Conservation (phyloP, 192 early-diverging fungal species). For the Helicostylum pulchrum region DNA sequence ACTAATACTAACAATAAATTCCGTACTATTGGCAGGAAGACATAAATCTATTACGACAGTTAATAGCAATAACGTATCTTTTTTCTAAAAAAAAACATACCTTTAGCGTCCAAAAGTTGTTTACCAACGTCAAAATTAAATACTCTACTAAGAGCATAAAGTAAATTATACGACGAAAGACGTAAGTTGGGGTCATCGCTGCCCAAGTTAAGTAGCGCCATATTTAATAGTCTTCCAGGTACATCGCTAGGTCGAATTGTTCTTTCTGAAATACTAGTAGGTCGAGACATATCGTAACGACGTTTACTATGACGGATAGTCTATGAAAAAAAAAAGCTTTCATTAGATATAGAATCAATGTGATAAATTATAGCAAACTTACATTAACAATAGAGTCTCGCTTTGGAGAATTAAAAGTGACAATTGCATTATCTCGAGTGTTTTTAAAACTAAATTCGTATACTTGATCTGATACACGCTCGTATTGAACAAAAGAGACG, state of each 20-base stretch:
- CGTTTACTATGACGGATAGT: constrained; percentile 66
- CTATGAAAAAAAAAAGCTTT: constrained; percentile 27
- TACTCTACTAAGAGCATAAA: constrained; percentile 69
- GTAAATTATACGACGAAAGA: constrained; percentile 81
- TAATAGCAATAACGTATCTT: background rate
- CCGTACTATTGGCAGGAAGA: constrained; percentile 80
- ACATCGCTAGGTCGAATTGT: constrained; percentile 80
- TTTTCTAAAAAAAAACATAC: constrained; percentile 15
- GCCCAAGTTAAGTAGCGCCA: constrained; percentile 85
- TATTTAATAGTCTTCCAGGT: constrained; percentile 86
- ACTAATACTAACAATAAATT: constrained; percentile 78
- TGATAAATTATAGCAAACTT: constrained; percentile 18
- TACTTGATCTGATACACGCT: constrained; percentile 45
- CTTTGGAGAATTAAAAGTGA: constrained; percentile 72
- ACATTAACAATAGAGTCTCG: constrained; percentile 58
- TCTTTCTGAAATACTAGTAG: constrained; percentile 54
- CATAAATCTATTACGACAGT: constrained; percentile 56
- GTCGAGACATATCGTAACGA: constrained; percentile 59
- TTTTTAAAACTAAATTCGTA: constrained; percentile 79
- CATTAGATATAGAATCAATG: constrained; percentile 17
- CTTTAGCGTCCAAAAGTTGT: constrained; percentile 68
- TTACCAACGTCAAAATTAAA: constrained; percentile 81
- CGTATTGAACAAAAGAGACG: constrained; percentile 49
- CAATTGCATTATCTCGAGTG: constrained; percentile 55
- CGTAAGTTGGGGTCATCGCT: constrained; percentile 73